These are phyloP conservation scores for Metahyphopichia silvanorum DNA, from an alignment of 805 yeast species.

Conservation along the genomic window DNA sequence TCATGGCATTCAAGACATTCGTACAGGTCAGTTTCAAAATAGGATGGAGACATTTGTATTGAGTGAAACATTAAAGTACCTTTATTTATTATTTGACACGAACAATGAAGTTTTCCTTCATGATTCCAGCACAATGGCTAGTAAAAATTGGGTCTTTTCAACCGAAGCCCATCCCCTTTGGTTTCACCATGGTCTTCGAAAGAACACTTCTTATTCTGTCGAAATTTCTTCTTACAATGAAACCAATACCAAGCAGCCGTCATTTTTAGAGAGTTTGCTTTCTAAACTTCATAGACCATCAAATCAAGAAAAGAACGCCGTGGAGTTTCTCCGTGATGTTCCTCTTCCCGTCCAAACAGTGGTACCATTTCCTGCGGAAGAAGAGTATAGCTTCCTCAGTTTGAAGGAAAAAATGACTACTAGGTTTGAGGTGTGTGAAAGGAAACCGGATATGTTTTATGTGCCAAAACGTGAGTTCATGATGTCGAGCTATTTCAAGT, in stretches of 20 bases:
- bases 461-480: slow-evolving; percentile 13
- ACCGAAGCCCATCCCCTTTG: slow-evolving; percentile 94
- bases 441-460: slow-evolving; percentile 16
- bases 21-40: slow-evolving; percentile 61
- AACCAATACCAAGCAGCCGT: not conserved
- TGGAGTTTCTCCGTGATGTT: slow-evolving; percentile 12
- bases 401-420: slow-evolving; percentile 14
- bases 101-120: slow-evolving; percentile 46
- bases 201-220: slow-evolving; percentile 1
- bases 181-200: slow-evolving; percentile 39
- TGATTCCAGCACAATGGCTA: slow-evolving; percentile 18
- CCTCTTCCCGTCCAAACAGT: slow-evolving; percentile 12
- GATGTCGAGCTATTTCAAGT: slow-evolving; percentile 36
- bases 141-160: slow-evolving; percentile 59
- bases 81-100: slow-evolving; percentile 75
- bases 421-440: slow-evolving; percentile 27
- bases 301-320: no score
- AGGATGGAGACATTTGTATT: slow-evolving; percentile 91
- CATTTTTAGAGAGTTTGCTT: slow-evolving; percentile 4
- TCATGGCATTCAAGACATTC: slow-evolving; percentile 68
- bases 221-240: not conserved
- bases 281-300: slow-evolving; percentile 6
- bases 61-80: slow-evolving; percentile 82
- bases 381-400: slow-evolving; percentile 4
- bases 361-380: slow-evolving; percentile 12